Percentiles rank a stretch among this genome's conserved stretches.
Conservation (phyloP, 1,139 yeast genomes). For the Lodderomyces orthopsilosis region DNA sequence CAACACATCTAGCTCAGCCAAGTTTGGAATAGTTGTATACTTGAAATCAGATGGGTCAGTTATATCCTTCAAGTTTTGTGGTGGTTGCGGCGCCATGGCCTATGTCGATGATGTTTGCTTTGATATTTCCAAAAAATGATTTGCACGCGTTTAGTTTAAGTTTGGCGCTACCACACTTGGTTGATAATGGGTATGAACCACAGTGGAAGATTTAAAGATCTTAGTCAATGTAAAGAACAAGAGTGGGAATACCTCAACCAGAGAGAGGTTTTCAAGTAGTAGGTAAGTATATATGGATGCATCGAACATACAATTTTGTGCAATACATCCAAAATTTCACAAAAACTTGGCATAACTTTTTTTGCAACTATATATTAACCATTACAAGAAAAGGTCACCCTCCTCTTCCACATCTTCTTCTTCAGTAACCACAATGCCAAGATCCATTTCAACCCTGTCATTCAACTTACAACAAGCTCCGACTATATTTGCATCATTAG, state of each 20-base stretch:
- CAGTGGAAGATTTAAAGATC: too few relatives aligned
- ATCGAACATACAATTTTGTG: too few relatives aligned
- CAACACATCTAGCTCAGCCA: constrained; percentile 64
- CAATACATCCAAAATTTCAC: too few relatives aligned
- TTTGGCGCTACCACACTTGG: not conserved
- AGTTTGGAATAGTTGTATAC: constrained; percentile 48
- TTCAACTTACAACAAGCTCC: not conserved
- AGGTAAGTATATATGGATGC: too few relatives aligned
- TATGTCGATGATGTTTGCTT: not conserved
- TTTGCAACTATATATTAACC: not conserved
- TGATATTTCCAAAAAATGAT: not conserved
- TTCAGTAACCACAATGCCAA: not conserved
- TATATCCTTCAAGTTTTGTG: constrained; percentile 9
- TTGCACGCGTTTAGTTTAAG: not conserved
- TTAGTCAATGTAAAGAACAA: not conserved
- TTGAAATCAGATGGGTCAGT: constrained; percentile 76
- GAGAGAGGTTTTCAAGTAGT: too few relatives aligned
- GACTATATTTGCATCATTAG: not conserved
- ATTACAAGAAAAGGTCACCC: too few relatives aligned
- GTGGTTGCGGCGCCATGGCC: constrained; percentile 3
- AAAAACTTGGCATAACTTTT: not conserved
- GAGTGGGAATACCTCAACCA: not conserved
- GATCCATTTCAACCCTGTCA: not conserved
- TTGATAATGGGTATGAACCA: too few relatives aligned
- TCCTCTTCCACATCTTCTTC: too few relatives aligned